phyloP scores from a whole-genome alignment of 352 stramenopile species.

The Phytophthora cactorum region DNA sequence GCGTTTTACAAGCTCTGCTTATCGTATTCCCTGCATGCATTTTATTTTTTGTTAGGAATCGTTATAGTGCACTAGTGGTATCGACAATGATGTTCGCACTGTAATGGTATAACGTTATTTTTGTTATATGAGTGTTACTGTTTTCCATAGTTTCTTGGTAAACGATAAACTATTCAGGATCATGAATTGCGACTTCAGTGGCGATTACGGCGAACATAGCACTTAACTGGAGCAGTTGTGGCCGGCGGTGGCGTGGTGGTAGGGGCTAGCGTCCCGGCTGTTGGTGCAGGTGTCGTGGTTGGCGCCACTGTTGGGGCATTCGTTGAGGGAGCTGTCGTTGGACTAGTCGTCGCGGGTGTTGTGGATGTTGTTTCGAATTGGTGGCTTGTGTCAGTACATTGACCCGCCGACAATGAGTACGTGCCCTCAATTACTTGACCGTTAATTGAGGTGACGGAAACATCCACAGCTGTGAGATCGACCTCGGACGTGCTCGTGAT shows the following conservation, averaged over 20 bases:
- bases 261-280: background rate
- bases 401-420: conserved; percentile 30
- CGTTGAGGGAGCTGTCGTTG: background rate
- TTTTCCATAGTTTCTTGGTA: too few species aligned
- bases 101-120: conserved; percentile 19
- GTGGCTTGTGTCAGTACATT: conserved; percentile 38
- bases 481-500: conserved; percentile 24
- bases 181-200: conserved; percentile 5
- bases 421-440: conserved; percentile 37
- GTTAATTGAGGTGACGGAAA: conserved; percentile 41
- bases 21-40: conserved; percentile 5
- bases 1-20: conserved; percentile 2
- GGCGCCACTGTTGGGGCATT: background rate
- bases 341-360: background rate
- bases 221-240: conserved; percentile 6
- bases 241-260: background rate
- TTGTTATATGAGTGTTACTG: background rate
- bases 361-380: conserved; percentile 33
- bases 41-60: conserved; percentile 9
- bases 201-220: conserved; percentile 12
- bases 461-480: conserved; percentile 25
- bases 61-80: background rate
- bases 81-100: background rate
- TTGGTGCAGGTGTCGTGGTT: background rate
- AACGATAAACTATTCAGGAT: background rate